Percentiles rank a stretch among this genome's conserved stretches.
These are phyloP conservation scores for Amanita muscaria DNA, from an alignment of 768 basidiomycete genomes.

Conservation along the genomic window DNA sequence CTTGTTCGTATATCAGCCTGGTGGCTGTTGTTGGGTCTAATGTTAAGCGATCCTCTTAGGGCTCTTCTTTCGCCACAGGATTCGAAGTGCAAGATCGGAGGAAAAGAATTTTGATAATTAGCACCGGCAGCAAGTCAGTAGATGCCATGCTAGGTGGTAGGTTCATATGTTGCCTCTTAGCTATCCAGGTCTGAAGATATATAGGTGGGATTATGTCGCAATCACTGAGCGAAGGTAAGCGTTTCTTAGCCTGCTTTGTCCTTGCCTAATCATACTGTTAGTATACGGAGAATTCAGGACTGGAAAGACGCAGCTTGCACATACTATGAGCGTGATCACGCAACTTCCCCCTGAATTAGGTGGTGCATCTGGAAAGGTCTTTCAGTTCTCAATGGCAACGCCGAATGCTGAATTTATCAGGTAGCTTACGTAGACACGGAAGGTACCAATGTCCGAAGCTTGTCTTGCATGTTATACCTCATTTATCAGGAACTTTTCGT, in stretches of 20 bases:
- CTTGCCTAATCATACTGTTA: slow-evolving; percentile 18
- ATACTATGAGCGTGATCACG: slow-evolving; percentile 87
- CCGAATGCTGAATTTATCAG: slow-evolving; percentile 23
- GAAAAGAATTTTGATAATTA: slow-evolving; percentile 71
- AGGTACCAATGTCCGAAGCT: slow-evolving; percentile 30
- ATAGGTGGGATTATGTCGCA: slow-evolving; percentile 86
- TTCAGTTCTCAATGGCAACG: slow-evolving; percentile 8
- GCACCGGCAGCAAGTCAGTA: slow-evolving; percentile 89
- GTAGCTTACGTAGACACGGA: slow-evolving; percentile 93
- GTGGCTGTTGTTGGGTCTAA: background rate
- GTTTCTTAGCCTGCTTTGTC: background rate
- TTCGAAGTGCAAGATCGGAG: slow-evolving; percentile 85
- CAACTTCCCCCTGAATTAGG: slow-evolving; percentile 88
- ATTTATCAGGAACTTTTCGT: slow-evolving; percentile 70
- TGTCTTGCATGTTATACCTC: slow-evolving; percentile 6
- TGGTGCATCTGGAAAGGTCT: slow-evolving; percentile 82
- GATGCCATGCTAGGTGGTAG: slow-evolving; percentile 83
- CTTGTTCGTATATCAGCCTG: slow-evolving; percentile 35
- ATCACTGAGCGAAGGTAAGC: slow-evolving; percentile 81
- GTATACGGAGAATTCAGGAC: slow-evolving; percentile 97
- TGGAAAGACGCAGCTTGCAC: slow-evolving; percentile 92
- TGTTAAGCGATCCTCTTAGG: slow-evolving; percentile 33
- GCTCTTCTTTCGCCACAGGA: slow-evolving; percentile 87
- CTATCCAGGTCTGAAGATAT: background rate
- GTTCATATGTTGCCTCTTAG: slow-evolving; percentile 10